Evolutionary conservation across 768 basidiomycete genomes (phyloP), one percentile per base, ranked within the genome.

Genomic region (Phlebiopsis flavidoalba): DNA sequence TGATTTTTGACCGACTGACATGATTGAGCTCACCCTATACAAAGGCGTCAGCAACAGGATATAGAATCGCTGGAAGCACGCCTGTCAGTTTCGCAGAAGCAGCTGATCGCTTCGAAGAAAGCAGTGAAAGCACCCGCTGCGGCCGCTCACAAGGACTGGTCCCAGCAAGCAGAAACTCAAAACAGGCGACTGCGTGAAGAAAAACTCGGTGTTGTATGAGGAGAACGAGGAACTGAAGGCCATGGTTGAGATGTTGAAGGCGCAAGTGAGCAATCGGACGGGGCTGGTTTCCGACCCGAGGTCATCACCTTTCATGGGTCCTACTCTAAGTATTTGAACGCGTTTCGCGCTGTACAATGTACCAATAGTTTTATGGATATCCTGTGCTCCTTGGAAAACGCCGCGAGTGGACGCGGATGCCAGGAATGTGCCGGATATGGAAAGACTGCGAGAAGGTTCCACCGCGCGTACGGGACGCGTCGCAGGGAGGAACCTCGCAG

Each of bases 211-310:
- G 22, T 64, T 85, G 60, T 69, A 73, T 46, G 82, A 85, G 22
- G 83, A 84, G 63, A 71, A 82, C 45, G 83, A 91, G 62, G 88
- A 90, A 66, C 71, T 91, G 72, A 79, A 79, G 60, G 86, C 83
- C 22, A 89, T 88, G 79, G 77, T 91, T 11, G 88, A 91, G 65
- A 66, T 84, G 21, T 70, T 91, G 66, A 87, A 82, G 64, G 80
- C 77, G 52, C 82, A 85, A 65, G 72, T 80, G 52, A 81, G 75
- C 57, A 83, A 83, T 8, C 73, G 74, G 51, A 74, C 69, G 4
- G 77, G 76, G 3, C 65, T 79, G 51, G 69, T 83, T 21, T 78
- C 79, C 53, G 80, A 83, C 57, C 77, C 81, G 4, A 76, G 79
- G 56, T 55, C 66, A 56, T 68, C 67, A 60, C 67, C 66, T 60